Evolutionary conservation across 2,329 filamentous ascomycete species (phyloP), one percentile per base, ranked within the genome.

Genomic region (Aspergillus japonicus): DNA sequence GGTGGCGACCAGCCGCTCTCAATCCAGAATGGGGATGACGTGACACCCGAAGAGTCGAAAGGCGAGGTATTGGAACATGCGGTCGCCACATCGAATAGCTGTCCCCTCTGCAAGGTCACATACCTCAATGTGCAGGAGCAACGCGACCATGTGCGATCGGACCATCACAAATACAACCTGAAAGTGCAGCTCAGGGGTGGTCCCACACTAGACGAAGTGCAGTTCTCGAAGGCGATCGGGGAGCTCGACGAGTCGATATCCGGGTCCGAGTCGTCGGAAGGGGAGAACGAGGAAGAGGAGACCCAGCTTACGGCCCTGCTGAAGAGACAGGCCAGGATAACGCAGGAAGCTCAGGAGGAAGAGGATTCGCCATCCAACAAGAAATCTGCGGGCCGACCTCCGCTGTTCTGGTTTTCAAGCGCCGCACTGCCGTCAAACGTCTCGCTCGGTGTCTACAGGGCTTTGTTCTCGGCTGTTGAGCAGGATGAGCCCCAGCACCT

Each of bases 211-310:
- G 85, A 86, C 1, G 95, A 99, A 71, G 75, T 72, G 7, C 92
- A 96, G 35, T 99, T 99, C 66, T 91, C 95, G 73, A 91, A 89
- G 72, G 82, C 97, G 6, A 83, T 98, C 7, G 91, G 87, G 39
- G 87, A 95, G 60, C 81, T 99, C 35, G 91, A 97, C 67, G 94
- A 99, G 80, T 98, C 95, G 1, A 95, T 96, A 14, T 96, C 92
- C 1, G 86, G 88, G 33, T 84, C 82, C 8, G 89, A 92, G 55
- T 88, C 86, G 1, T 85, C 87, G 1, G 87, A 89, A 54, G 87
- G 85, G 0, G 90, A 93, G 7, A 86, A 89, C 0, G 89, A 90
- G 0, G 81, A 82, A 31, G 75, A 73, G 14, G 75, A 73, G n/a
- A 68, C 81, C 74, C 88, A 14, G 52, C 79, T 98, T 29, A 89